These are phyloP conservation scores for Diaporthe aspalathi DNA, from an alignment of 2,329 filamentous ascomycete species.

Conservation along the genomic window DNA sequence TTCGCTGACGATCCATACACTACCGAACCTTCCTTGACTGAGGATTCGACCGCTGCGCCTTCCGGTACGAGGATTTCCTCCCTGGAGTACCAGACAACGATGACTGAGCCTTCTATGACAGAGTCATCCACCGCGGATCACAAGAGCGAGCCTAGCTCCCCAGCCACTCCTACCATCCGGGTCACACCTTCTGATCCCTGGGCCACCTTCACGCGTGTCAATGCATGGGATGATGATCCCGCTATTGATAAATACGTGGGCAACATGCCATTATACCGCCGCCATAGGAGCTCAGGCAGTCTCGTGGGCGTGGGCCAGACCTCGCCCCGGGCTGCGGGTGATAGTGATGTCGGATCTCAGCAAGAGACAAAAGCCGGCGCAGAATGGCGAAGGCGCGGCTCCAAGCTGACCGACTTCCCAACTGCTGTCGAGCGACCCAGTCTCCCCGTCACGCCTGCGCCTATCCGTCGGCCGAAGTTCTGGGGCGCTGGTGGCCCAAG, in stretches of 20 bases:
- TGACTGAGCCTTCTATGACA: conserved; percentile 51
- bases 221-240: conserved; percentile 93
- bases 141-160: conserved; percentile 58
- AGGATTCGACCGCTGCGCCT: conserved; percentile 44
- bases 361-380: conserved; percentile 35
- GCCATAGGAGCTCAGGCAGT: conserved; percentile 49
- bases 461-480: conserved; percentile 75
- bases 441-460: conserved; percentile 89
- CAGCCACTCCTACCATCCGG: conserved; percentile 60
- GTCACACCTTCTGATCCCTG: conserved; percentile 70
- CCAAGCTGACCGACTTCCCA: conserved; percentile 88
- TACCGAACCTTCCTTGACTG: conserved; percentile 43
- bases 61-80: conserved; percentile 44
- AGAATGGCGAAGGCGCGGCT: conserved; percentile 53
- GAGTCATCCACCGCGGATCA: conserved; percentile 51
- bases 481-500: conserved; percentile 66
- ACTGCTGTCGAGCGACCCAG: conserved; percentile 84
- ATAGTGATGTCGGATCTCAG: conserved; percentile 30
- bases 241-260: conserved; percentile 91
- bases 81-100: conserved; percentile 32
- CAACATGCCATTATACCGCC: conserved; percentile 72
- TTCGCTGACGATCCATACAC: conserved; percentile 67
- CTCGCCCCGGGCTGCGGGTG: conserved; percentile 42
- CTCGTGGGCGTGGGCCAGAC: conserved; percentile 44
- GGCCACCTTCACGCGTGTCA: conserved; percentile 79